Conservation (phyloP, 2,329 filamentous ascomycete genomes). For the Bipolaris cookei region DNA sequence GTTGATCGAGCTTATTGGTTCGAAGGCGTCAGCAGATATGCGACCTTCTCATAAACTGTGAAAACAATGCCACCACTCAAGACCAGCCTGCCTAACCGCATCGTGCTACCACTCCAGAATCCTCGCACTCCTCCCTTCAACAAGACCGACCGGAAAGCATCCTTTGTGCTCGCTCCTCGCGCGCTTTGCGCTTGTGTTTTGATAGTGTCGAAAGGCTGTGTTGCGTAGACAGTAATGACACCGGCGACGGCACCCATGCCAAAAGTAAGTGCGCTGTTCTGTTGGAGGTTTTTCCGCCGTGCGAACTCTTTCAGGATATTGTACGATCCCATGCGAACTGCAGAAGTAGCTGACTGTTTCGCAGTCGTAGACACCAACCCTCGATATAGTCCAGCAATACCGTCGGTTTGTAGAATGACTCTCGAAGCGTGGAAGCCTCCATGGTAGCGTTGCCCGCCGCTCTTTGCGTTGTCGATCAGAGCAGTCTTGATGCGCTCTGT, state of each 20-base stretch:
- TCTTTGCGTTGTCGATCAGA: conserved; percentile 42
- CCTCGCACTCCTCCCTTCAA: conserved; percentile 30
- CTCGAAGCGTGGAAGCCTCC: conserved; percentile 27
- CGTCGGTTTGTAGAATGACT: conserved; percentile 49
- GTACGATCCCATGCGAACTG: conserved; percentile 58
- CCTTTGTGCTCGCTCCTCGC: conserved; percentile 31
- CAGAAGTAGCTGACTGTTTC: conserved; percentile 58
- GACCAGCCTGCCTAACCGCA: conserved; percentile 38
- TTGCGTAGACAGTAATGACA: conserved; percentile 49
- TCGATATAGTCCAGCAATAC: conserved; percentile 53
- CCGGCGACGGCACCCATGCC: conserved; percentile 40
- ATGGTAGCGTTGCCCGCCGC: conserved; percentile 27
- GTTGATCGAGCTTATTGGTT: background rate
- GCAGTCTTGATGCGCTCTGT: conserved; percentile 43
- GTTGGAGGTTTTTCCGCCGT: conserved; percentile 24
- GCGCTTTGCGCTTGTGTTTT: conserved; percentile 51
- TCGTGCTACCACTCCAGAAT: conserved; percentile 43
- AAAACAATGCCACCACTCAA: conserved; percentile 44
- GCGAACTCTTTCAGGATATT: conserved; percentile 54
- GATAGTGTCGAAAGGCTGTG: conserved; percentile 54
- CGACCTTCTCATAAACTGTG: conserved; percentile 42
- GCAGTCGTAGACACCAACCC: conserved; percentile 56
- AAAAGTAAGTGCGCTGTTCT: conserved; percentile 35
- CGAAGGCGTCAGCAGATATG: conserved; percentile 15
- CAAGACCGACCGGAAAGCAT: conserved; percentile 33